phyloP scores from a whole-genome alignment of 106 monocot species.

The Agapanthus africanus region DNA sequence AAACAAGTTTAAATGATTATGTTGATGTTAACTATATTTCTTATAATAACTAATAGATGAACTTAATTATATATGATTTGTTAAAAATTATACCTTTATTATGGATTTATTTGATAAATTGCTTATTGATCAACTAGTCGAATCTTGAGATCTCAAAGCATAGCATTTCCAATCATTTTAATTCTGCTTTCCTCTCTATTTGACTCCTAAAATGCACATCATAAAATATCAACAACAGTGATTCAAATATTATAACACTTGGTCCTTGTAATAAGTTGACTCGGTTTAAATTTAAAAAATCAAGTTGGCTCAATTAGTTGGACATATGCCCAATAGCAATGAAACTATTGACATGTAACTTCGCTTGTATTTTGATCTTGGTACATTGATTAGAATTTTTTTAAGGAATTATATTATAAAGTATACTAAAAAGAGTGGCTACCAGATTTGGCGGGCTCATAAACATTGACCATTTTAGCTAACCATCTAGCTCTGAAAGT shows the following conservation, averaged over 20 bases:
- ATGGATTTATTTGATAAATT: too few species aligned
- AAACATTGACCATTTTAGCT: neutral
- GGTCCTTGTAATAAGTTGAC: neutral
- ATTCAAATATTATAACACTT: neutral
- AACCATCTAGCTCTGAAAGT: neutral
- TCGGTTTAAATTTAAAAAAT: too few species aligned
- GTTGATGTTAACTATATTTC: too few species aligned
- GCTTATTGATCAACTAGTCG: too few species aligned
- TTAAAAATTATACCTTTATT: too few species aligned
- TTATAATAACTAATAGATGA: too few species aligned
- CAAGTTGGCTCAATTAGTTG: too few species aligned
- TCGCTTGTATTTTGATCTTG: neutral
- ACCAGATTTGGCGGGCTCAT: neutral
- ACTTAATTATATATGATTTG: too few species aligned
- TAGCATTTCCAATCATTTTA: too few species aligned
- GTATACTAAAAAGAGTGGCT: neutral
- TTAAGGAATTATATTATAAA: neutral
- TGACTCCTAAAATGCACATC: neutral
- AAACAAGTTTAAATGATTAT: too few species aligned
- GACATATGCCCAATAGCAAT: neutral
- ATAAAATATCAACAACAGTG: neutral
- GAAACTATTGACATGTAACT: neutral
- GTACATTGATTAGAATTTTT: neutral
- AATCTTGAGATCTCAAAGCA: neutral
- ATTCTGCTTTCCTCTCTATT: neutral